A percentile compares a stretch with the other conserved stretches of the same genome.
Conservation (phyloP, 768 basidiomycete genomes). For the Galerina marginata region DNA sequence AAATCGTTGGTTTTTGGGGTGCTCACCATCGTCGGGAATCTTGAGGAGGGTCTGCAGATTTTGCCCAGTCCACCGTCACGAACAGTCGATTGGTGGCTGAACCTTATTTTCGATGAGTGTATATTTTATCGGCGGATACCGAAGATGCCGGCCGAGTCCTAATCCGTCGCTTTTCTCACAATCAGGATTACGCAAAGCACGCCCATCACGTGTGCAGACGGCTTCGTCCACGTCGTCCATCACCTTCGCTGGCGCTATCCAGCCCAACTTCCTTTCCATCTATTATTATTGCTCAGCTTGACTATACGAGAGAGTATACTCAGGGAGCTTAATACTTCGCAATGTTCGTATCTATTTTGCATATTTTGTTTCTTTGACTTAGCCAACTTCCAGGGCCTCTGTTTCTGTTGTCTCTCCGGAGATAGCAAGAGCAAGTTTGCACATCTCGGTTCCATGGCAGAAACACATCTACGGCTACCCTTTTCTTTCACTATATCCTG, state of each 20-base stretch:
- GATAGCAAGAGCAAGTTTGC: constrained; percentile 70
- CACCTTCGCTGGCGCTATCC: not conserved
- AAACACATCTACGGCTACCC: constrained; percentile 77
- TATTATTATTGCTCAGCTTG: constrained; percentile 1
- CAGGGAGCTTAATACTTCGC: not conserved
- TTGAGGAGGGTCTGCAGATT: constrained; percentile 35
- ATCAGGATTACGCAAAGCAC: not conserved
- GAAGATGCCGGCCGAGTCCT: too few relatives aligned
- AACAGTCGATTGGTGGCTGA: constrained; percentile 34
- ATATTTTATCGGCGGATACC: not conserved
- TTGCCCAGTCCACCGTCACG: constrained; percentile 15
- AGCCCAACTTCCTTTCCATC: not conserved
- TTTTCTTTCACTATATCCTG: constrained; percentile 80
- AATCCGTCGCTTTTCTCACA: not conserved
- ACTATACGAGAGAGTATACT: constrained; percentile 7
- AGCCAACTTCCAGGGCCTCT: constrained; percentile 39
- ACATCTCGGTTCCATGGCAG: constrained; percentile 69
- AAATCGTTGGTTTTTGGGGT: not conserved
- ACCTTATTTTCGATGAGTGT: constrained; percentile 33
- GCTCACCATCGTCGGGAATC: constrained; percentile 48
- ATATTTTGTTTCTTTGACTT: not conserved
- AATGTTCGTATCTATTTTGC: not conserved
- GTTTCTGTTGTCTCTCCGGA: constrained; percentile 68
- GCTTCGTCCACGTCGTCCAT: constrained; percentile 8
- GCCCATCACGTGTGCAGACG: constrained; percentile 3